These are phyloP conservation scores for Neurospora sp. DNA, from an alignment of 495 filamentous ascomycete genomes.

Conservation along the genomic window DNA sequence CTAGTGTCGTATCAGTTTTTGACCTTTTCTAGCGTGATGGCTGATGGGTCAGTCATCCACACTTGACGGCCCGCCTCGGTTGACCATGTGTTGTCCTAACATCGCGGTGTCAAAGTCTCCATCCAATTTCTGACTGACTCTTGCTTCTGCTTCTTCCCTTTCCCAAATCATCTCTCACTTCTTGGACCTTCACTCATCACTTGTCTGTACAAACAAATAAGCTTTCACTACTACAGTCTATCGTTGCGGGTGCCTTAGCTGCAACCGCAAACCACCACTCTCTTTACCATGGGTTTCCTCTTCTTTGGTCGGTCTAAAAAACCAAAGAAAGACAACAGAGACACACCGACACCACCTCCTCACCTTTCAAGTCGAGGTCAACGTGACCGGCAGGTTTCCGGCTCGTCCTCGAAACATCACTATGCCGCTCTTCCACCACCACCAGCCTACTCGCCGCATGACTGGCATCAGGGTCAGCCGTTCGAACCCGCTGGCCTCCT, in stretches of 20 bases:
- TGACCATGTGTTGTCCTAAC: not conserved
- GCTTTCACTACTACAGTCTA: not conserved
- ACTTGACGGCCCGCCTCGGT: not conserved
- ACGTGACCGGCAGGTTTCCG: not conserved
- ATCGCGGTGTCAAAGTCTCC: not conserved
- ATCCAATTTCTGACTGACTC: not conserved
- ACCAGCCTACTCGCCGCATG: conserved; percentile 7
- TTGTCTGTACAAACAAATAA: not conserved
- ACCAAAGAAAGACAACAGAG: conserved; percentile 8
- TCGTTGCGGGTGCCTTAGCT: not conserved
- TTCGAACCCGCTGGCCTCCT: conserved; percentile 26
- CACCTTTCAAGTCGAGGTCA: not conserved
- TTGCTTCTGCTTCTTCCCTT: not conserved
- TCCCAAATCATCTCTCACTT: not conserved
- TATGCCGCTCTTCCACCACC: conserved; percentile 7
- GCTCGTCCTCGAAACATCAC: conserved; percentile 3
- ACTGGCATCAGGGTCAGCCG: conserved; percentile 14
- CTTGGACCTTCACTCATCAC: not conserved
- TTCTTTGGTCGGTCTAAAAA: conserved; percentile 37
- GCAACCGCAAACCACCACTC: not conserved
- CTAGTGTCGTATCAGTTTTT: not conserved
- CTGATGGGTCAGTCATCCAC: not conserved
- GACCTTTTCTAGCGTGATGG: not conserved
- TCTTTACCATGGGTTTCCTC: conserved; percentile 35
- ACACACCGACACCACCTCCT: conserved; percentile 5